phyloP scores from a whole-genome alignment of 2,329 filamentous ascomycete genomes.

The Fusarium xylarioides region DNA sequence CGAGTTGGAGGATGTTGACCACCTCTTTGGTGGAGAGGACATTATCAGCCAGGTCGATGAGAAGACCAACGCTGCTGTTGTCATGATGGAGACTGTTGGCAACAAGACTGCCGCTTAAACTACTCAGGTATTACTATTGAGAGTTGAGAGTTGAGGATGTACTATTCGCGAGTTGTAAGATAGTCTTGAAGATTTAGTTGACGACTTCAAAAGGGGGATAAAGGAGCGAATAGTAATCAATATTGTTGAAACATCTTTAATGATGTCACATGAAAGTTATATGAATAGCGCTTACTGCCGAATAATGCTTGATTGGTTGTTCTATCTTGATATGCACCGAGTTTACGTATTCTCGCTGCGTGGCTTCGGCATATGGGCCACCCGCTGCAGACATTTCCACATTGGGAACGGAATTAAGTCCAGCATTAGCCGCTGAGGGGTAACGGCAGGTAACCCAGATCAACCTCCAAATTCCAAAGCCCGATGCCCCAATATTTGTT shows the following conservation, averaged over 20 bases:
- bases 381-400: neutral
- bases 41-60: slow-evolving; percentile 22
- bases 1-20: slow-evolving; percentile 59
- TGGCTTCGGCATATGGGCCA: neutral
- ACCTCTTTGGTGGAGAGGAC: slow-evolving; percentile 27
- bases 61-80: slow-evolving; percentile 10
- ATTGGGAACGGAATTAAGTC: neutral
- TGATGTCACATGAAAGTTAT: neutral
- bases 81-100: slow-evolving; percentile 15
- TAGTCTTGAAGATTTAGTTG: neutral
- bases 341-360: neutral
- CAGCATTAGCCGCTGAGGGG: slow-evolving; percentile 14
- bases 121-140: neutral
- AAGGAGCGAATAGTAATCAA: neutral
- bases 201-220: neutral
- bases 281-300: neutral
- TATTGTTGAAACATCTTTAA: neutral
- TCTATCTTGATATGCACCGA: neutral
- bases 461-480: slow-evolving; percentile 1
- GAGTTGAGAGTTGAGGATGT: neutral
- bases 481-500: neutral
- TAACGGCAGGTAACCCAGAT: slow-evolving; percentile 4
- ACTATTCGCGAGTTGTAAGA: neutral
- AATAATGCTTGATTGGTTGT: neutral
- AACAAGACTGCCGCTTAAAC: neutral